A percentile compares a stretch with the other conserved stretches of the same genome.
Evolutionary conservation across 768 basidiomycete genomes (phyloP).

Genomic region (Serendipita sp.): DNA sequence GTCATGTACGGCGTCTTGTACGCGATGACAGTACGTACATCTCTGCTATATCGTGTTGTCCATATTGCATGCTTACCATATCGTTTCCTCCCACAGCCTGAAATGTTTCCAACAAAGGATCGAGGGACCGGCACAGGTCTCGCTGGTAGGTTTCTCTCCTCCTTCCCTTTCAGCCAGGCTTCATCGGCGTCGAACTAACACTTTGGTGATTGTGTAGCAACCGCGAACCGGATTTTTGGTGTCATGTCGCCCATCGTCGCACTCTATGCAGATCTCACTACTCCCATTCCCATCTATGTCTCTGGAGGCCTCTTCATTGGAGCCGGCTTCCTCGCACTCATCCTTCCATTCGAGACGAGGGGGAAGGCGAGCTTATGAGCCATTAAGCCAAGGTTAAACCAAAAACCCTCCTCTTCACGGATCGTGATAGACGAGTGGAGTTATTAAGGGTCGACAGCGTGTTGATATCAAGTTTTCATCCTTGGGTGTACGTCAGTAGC

Average conservation of each 20-base stretch:
- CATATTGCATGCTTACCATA: no score
- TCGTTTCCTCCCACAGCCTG: constrained; percentile 19
- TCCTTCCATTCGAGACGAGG: constrained; percentile 57
- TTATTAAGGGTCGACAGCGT: no score
- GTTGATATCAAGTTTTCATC: no score
- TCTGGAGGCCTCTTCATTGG: constrained; percentile 46
- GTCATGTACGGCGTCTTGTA: constrained; percentile 38
- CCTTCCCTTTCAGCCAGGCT: no score
- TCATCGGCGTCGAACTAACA: no score
- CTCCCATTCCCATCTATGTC: constrained; percentile 56
- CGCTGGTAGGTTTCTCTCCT: not conserved
- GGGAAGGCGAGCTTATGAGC: constrained; percentile 48
- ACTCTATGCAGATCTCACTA: constrained; percentile 45
- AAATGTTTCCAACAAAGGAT: constrained; percentile 37
- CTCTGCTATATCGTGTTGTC: constrained; percentile 21
- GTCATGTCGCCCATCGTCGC: constrained; percentile 59
- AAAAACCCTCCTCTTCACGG: no score
- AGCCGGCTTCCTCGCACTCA: constrained; percentile 40
- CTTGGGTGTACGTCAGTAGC: no score
- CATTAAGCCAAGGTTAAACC: not conserved
- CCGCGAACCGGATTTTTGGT: constrained; percentile 40
- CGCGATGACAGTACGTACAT: constrained; percentile 21
- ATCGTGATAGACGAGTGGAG: no score
- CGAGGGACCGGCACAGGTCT: constrained; percentile 42
- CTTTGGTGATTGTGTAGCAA: constrained; percentile 19